A percentile compares a stretch with the other conserved stretches of the same genome.
Conservation (phyloP, 306 rosid species). For the Inga laurina region DNA sequence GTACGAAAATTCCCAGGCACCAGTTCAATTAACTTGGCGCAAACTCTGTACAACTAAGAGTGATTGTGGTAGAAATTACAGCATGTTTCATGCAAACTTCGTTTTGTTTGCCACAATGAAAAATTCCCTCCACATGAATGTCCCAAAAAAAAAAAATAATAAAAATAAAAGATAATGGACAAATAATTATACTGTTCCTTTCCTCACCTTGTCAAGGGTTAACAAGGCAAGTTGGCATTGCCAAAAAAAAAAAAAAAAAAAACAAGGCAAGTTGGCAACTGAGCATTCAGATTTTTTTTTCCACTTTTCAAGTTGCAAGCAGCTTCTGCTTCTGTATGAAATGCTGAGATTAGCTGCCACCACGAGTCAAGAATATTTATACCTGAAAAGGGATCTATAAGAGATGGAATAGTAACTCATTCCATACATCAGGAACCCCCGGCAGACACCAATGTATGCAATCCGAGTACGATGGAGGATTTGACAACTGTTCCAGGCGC, state of each 20-base stretch:
- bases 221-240: background rate
- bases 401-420: constrained; percentile 80
- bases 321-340: constrained; percentile 17
- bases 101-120: background rate
- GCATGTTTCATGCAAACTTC: background rate
- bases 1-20: background rate
- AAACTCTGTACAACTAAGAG: background rate
- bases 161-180: background rate
- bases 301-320: background rate
- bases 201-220: background rate
- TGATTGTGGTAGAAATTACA: background rate
- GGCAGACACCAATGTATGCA: constrained; percentile 99
- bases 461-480: constrained; percentile 88
- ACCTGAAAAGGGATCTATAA: constrained; percentile 28
- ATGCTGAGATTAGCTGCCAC: constrained; percentile 9
- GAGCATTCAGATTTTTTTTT: background rate
- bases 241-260: no score
- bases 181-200: constrained; percentile 5
- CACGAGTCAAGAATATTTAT: constrained; percentile 10
- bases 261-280: background rate
- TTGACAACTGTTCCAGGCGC: constrained; percentile 65
- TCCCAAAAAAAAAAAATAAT: background rate
- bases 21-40: background rate
- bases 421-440: constrained; percentile 95
- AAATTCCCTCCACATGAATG: constrained; percentile 17